Evolutionary conservation across 768 basidiomycete species (phyloP).

Genomic region (Pulveroboletus sp.): DNA sequence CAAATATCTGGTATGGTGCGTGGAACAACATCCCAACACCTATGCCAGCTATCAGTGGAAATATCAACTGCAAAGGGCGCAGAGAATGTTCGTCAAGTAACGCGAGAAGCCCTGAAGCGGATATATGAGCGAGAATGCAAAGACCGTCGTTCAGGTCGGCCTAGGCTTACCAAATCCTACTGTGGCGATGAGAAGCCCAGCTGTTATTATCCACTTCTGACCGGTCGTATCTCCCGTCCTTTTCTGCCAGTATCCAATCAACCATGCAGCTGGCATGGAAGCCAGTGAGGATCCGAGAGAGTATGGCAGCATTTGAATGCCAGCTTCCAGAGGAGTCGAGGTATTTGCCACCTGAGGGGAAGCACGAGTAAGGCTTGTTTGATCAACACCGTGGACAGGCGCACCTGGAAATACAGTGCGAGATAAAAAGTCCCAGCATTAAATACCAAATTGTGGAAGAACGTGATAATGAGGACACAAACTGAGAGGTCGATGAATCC

Average conservation of each 20-base stretch:
- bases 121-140: constrained; percentile 10
- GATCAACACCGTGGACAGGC: constrained; percentile 10
- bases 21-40: constrained; percentile 84
- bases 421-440: constrained; percentile 85
- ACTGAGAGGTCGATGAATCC: constrained; percentile 37
- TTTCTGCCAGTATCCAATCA: constrained; percentile 64
- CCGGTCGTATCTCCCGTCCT: constrained; percentile 52
- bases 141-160: neutral
- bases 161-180: constrained; percentile 63
- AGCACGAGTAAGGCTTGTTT: constrained; percentile 1
- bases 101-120: constrained; percentile 56
- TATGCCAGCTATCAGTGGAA: constrained; percentile 67
- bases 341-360: constrained; percentile 58
- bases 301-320: constrained; percentile 73
- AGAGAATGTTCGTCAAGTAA: constrained; percentile 52
- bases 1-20: constrained; percentile 79
- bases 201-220: constrained; percentile 60
- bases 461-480: constrained; percentile 60
- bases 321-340: constrained; percentile 66
- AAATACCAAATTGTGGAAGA: constrained; percentile 80
- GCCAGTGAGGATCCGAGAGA: constrained; percentile 81
- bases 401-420: constrained; percentile 76
- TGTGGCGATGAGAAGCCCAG: constrained; percentile 60
- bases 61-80: constrained; percentile 43
- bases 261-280: constrained; percentile 84